Evolutionary conservation across 345 rosid genomes (phyloP), one percentile per base, ranked within the genome.

Genomic region (Arabis alpina): DNA sequence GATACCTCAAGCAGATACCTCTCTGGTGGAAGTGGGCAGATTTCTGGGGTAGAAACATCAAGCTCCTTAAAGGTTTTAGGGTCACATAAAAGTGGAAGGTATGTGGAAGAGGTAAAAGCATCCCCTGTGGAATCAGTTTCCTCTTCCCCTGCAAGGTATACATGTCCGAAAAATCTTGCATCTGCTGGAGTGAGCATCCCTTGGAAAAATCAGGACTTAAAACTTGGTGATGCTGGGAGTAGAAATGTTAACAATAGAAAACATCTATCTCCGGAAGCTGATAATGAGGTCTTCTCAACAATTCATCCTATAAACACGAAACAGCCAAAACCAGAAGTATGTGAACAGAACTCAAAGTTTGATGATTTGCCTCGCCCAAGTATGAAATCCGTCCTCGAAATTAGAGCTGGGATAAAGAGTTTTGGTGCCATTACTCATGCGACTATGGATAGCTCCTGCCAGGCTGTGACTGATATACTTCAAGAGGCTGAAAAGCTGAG

Each of bases 31-130:
- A 58, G 63, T 64, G 76, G 74, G 62, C 85, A 80, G 43, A 69
- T 83, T 66, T 73, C 80, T 19, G 65, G 54, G 66, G 69, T 85
- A 39, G 82, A 85, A 45, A 76, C 76, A 48, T 87, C 90, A 79
- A 87, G 87, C 82, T 84, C 87, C 52, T 84, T 89, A 45, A 88
- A 83, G 79, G 80, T 87, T 66, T 81, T 82, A 1, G 80, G 75
- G 44, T 77, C 85, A 70, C 66, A 50, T 48, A 82, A 79, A 77
- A 74, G 24, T 42, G 72, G 71, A 24, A 69, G 45, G 59, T 69
- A 66, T 55, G 63, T 68, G 60, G 81, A 68, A 65, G 80, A 77
- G 62, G 72, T 58, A 52, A 82, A 76, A 77, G 72, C 66, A 70
- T 85, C 84, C 10, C 82, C 84, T 15, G 75, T 68, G 39, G 89